Evolutionary conservation across 2,329 filamentous ascomycete genomes (phyloP), one percentile per base, ranked within the genome.

Genomic region (Golovinomyces cichoracearum): DNA sequence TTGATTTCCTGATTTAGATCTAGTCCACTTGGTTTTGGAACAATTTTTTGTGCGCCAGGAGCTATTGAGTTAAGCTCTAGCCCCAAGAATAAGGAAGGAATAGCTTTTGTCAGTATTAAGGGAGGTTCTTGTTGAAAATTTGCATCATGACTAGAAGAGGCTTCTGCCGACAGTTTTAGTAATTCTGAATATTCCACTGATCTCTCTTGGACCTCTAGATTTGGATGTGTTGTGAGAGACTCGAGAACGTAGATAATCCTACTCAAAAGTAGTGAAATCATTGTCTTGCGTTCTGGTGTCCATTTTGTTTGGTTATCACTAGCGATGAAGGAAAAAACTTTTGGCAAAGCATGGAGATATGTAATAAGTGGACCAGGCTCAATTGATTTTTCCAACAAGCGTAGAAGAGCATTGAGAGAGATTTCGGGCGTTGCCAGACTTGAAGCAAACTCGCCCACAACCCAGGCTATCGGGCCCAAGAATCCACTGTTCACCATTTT

Each of bases 51-150:
- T 3, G 90, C 88, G 41, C 75, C 78, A 3, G 67, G 62, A 1
- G 90, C 84, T 9, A 98, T 88, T 0, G 90, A 93, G 55, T 95
- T 94, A 31, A 98, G 69, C 54, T 94, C 86, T 64, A 83, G 76
- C 0, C 86, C 85, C 5, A 72, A 69, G 61, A 95, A 95, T 1
- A 98, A 68, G 1, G 80, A 80, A 1, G 90, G 88, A 49, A 98
- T 83, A 3, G 85, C 86, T 60, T 93, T 83, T 0, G 85, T 92
- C 4, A 98, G 72, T 1, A 98, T 70, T 13, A 93, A 66, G 2
- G 90, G 90, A 9, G 83, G 71, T 53, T 90, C 80, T 54, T 76
- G 71, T 22, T 69, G 63, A 4, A 65, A 53, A 1, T 68, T 64
- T 13, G 72, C 65, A 10, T 73, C 69, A 52, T 86, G 80, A 1